phyloP scores from a whole-genome alignment of 371 early-diverging fungal species.

The Syncephalastrum sp. region DNA sequence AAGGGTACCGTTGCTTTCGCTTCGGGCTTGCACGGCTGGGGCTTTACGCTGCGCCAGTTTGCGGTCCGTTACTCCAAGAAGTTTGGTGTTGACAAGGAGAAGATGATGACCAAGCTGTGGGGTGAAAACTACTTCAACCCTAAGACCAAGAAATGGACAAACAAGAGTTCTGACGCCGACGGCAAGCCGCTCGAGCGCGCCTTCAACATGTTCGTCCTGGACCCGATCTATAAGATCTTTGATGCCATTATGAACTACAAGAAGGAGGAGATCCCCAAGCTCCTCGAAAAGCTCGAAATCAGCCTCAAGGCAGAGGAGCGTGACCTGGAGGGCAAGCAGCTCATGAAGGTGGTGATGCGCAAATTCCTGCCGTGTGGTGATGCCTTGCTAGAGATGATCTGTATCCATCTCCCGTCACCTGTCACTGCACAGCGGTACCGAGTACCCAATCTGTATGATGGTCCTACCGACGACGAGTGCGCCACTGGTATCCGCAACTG shows the following conservation, averaged over 20 bases:
- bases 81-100: slow-evolving; percentile 91
- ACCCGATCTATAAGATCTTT: slow-evolving; percentile 98
- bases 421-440: slow-evolving; percentile 93
- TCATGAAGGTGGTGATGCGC: slow-evolving; percentile 97
- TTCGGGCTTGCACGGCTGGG: slow-evolving; percentile 99
- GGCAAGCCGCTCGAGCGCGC: slow-evolving; percentile 89
- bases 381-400: slow-evolving; percentile 98
- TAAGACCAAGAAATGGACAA: slow-evolving; percentile 93
- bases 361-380: slow-evolving; percentile 99
- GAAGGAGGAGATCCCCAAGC: slow-evolving; percentile 77
- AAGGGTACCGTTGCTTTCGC: slow-evolving; percentile 98
- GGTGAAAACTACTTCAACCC: slow-evolving; percentile 98
- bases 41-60: slow-evolving; percentile 98
- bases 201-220: slow-evolving; percentile 97
- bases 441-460: slow-evolving; percentile 94
- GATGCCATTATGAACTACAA: slow-evolving; percentile 94
- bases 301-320: slow-evolving; percentile 80
- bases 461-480: slow-evolving; percentile 95
- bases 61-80: slow-evolving; percentile 95
- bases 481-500: slow-evolving; percentile 86
- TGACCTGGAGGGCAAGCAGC: slow-evolving; percentile 88
- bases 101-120: slow-evolving; percentile 94
- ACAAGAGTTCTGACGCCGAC: slow-evolving; percentile 66
- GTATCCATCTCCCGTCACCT: slow-evolving; percentile 97
- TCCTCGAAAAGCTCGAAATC: slow-evolving; percentile 90